Conservation (phyloP, 805 yeast species). For the Starmerella potacharoeniae region DNA sequence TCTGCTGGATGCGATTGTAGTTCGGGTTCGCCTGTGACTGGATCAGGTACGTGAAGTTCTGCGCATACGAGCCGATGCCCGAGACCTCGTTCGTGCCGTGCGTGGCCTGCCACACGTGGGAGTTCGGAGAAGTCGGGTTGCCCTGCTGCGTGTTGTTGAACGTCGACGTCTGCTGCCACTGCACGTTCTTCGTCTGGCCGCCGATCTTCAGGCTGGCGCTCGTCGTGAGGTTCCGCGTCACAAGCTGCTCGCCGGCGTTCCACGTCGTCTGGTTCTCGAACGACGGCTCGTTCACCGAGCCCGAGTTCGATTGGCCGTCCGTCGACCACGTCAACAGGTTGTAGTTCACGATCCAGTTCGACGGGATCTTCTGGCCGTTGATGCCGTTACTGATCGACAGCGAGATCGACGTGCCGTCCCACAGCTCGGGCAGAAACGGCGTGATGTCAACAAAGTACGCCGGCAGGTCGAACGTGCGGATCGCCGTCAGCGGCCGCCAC, state of each 20-base stretch:
- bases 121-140: background rate
- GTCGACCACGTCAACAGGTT: conserved; percentile 27
- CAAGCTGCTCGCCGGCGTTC: background rate
- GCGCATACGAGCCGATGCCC: conserved; percentile 8
- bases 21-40: conserved; percentile 8
- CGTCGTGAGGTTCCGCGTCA: conserved; percentile 8
- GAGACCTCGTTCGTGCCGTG: conserved; percentile 12
- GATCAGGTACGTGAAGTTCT: conserved; percentile 13
- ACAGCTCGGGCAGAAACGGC: conserved; percentile 55
- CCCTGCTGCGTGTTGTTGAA: conserved; percentile 13
- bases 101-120: conserved; percentile 15
- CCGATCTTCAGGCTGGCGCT: conserved; percentile 18
- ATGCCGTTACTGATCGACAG: conserved; percentile 37
- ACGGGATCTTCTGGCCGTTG: conserved; percentile 15
- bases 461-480: conserved; percentile 60
- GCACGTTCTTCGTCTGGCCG: conserved; percentile 14
- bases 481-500: conserved; percentile 72
- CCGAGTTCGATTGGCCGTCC: conserved; percentile 18
- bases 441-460: conserved; percentile 62
- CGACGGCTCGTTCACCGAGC: conserved; percentile 8
- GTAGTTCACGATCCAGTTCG: conserved; percentile 28
- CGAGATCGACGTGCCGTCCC: conserved; percentile 45
- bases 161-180: conserved; percentile 17
- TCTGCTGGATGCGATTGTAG: conserved; percentile 17
- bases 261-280: background rate